phyloP scores from a whole-genome alignment of 2,329 filamentous ascomycete species.

The Paecilomyces formosus region DNA sequence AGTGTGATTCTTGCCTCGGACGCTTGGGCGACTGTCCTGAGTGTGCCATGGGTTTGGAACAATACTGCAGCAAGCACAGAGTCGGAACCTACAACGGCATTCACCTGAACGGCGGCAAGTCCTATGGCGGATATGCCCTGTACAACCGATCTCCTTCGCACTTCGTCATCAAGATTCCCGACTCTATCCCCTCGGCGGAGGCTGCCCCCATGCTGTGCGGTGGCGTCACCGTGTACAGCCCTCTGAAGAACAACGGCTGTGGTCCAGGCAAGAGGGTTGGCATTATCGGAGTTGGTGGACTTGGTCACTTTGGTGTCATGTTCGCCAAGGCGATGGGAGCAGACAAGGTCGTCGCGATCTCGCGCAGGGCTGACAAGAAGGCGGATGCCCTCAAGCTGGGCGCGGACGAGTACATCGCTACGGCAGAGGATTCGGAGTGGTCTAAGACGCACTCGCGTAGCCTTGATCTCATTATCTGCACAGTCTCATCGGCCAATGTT shows the following conservation, averaged over 20 bases:
- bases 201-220: constrained; percentile 71
- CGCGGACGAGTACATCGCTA: constrained; percentile 50
- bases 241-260: constrained; percentile 58
- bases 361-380: constrained; percentile 43
- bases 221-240: constrained; percentile 66
- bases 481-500: constrained; percentile 47
- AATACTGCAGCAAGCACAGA: constrained; percentile 24
- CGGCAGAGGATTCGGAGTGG: constrained; percentile 50
- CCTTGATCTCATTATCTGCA: constrained; percentile 51
- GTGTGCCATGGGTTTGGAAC: constrained; percentile 39
- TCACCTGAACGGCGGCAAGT: constrained; percentile 47
- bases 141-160: constrained; percentile 49
- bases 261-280: constrained; percentile 67
- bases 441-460: constrained; percentile 38
- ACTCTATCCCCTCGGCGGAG: constrained; percentile 39
- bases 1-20: constrained; percentile 47
- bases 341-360: constrained; percentile 54
- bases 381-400: constrained; percentile 49
- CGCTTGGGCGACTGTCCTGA: constrained; percentile 44
- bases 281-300: constrained; percentile 65
- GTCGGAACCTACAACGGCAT: constrained; percentile 25
- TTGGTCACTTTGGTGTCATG: constrained; percentile 63
- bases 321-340: constrained; percentile 65
- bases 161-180: constrained; percentile 56
- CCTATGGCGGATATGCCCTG: constrained; percentile 59